phyloP scores from a whole-genome alignment of 331 rosid species.

The Phaseolus coccineus region DNA sequence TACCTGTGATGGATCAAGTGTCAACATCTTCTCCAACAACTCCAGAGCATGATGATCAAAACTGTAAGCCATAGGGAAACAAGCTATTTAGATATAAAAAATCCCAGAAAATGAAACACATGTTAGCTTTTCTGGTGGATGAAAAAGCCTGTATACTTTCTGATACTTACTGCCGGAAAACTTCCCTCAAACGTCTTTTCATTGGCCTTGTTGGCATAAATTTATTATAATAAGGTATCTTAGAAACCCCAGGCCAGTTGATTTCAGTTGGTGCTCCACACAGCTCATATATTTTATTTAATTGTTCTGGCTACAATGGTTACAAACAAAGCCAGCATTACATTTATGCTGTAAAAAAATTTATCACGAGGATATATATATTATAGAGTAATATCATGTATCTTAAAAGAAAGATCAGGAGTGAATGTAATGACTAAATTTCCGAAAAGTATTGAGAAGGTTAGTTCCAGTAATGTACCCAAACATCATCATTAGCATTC shows the following conservation, averaged over 20 bases:
- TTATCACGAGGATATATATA: neutral
- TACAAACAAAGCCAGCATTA: conserved; percentile 36
- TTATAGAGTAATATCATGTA: neutral
- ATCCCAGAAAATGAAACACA: neutral
- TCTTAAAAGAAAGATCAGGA: neutral
- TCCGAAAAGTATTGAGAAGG: conserved; percentile 8
- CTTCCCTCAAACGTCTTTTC: conserved; percentile 89
- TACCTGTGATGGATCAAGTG: conserved; percentile 94
- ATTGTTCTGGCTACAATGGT: conserved; percentile 84
- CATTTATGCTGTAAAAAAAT: conserved; percentile 22
- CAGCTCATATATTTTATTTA: conserved; percentile 89
- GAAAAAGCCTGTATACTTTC: conserved; percentile 7
- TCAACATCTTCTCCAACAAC: conserved; percentile 88
- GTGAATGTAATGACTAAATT: neutral
- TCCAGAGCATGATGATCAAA: conserved; percentile 94
- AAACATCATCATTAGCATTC: conserved; percentile 4
- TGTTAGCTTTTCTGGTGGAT: neutral
- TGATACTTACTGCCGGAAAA: conserved; percentile 82
- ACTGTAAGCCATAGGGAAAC: conserved; percentile 49
- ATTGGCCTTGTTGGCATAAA: conserved; percentile 87
- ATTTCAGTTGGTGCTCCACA: conserved; percentile 95
- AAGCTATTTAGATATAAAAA: conserved; percentile 24
- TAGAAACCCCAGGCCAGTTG: conserved; percentile 96
- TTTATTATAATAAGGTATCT: conserved; percentile 89
- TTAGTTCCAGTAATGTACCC: neutral